Evolutionary conservation across 2,329 filamentous ascomycete genomes (phyloP).

Genomic region (Didymella glomerata): DNA sequence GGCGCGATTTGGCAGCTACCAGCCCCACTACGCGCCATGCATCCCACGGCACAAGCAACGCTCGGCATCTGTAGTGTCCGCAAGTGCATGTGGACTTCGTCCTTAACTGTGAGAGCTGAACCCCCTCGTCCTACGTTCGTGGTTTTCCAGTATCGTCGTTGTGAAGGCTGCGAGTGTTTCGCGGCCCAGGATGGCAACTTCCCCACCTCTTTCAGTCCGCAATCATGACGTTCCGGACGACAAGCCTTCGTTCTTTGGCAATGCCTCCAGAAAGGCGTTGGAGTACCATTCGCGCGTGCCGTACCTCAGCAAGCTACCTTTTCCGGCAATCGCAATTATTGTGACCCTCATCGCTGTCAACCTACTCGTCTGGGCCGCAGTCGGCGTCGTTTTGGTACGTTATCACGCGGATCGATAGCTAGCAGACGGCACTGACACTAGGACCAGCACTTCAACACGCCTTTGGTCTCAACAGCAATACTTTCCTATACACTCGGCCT

Average conservation of each 20-base stretch:
- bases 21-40: conserved; percentile 24
- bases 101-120: background rate
- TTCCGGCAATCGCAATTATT: conserved; percentile 66
- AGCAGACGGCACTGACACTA: background rate
- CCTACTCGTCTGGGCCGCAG: conserved; percentile 65
- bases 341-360: conserved; percentile 63
- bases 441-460: conserved; percentile 52
- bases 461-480: conserved; percentile 79
- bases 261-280: conserved; percentile 50
- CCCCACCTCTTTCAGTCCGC: background rate
- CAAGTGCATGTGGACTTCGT: conserved; percentile 3
- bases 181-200: background rate
- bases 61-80: conserved; percentile 15
- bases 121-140: background rate
- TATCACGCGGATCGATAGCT: background rate
- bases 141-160: background rate
- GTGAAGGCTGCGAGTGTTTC: background rate
- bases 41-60: conserved; percentile 25
- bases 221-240: conserved; percentile 1
- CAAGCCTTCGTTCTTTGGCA: conserved; percentile 31
- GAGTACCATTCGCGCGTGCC: conserved; percentile 62
- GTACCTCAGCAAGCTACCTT: conserved; percentile 64
- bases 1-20: conserved; percentile 22
- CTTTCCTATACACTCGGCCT: conserved; percentile 89
- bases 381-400: conserved; percentile 65